Evolutionary conservation across 345 rosid genomes (phyloP).

Genomic region (Toxicodendron radicans): DNA sequence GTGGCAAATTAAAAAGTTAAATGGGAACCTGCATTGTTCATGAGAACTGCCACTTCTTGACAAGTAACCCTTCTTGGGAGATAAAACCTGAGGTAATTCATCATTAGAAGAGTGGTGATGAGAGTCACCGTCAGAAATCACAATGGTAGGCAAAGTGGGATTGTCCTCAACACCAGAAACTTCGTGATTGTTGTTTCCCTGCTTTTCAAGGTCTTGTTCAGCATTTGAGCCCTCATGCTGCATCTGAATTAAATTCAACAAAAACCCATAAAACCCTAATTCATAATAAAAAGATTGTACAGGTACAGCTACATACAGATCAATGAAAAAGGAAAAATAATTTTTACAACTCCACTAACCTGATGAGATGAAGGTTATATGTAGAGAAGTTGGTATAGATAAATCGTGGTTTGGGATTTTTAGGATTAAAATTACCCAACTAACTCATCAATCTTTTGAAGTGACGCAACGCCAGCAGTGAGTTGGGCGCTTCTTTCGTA

Average conservation of each 20-base stretch:
- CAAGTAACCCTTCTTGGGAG: conserved; percentile 53
- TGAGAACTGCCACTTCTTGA: conserved; percentile 58
- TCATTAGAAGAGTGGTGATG: conserved; percentile 29
- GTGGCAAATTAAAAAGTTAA: not conserved
- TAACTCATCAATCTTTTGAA: not conserved
- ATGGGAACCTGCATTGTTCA: conserved; percentile 73
- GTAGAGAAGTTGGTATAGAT: not conserved
- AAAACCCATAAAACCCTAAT: conserved; percentile 9
- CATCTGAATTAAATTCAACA: conserved; percentile 37
- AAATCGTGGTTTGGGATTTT: not conserved
- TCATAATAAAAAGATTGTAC: not conserved
- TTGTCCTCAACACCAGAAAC: conserved; percentile 20
- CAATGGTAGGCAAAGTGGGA: conserved; percentile 36
- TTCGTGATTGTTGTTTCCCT: conserved; percentile 32
- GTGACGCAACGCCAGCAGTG: not conserved
- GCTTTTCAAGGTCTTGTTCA: conserved; percentile 51
- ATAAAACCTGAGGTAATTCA: conserved; percentile 25
- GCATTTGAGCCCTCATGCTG: conserved; percentile 35
- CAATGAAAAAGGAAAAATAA: not conserved
- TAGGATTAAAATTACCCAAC: not conserved
- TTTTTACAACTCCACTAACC: not conserved
- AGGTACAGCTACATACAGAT: not conserved
- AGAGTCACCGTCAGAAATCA: conserved; percentile 49
- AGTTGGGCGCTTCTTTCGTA: not conserved
- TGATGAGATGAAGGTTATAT: not conserved